phyloP scores from a whole-genome alignment of 306 rosid species.

The Glycine latifolia region DNA sequence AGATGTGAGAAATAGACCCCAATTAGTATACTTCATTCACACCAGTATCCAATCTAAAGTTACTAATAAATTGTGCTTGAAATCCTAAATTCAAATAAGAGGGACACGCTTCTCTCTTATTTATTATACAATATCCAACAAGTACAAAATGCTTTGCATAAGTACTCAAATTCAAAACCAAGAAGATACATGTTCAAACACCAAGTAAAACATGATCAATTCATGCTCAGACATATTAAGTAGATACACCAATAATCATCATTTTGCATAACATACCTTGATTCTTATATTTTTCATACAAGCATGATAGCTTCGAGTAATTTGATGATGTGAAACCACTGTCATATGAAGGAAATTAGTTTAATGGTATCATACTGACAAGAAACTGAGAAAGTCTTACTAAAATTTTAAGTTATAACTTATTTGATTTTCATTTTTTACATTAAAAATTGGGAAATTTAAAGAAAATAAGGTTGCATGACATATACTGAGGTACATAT shows the following conservation, averaged over 20 bases:
- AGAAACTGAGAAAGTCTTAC: constrained; percentile 1
- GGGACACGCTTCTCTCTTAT: not conserved
- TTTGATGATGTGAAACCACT: constrained; percentile 91
- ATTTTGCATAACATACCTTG: constrained; percentile 75
- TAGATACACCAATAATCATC: too few species aligned
- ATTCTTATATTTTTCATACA: constrained; percentile 83
- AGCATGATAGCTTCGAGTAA: constrained; percentile 84
- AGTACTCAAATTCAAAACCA: constrained; percentile 40
- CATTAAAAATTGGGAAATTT: not conserved
- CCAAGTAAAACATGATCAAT: too few species aligned
- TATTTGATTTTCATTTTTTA: constrained; percentile 2
- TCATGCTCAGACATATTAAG: too few species aligned
- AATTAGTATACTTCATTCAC: not conserved
- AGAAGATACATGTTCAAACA: constrained; percentile 33
- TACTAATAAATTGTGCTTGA: not conserved
- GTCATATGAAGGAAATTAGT: constrained; percentile 50
- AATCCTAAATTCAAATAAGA: constrained; percentile 5
- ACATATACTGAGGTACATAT: not conserved
- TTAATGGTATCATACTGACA: constrained; percentile 30
- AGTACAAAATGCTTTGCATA: constrained; percentile 15
- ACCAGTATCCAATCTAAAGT: not conserved
- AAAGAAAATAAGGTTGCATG: constrained; percentile 8
- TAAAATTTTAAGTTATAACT: not conserved
- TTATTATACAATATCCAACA: constrained; percentile 14
- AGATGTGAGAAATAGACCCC: constrained; percentile 26